phyloP scores from a whole-genome alignment of 2,329 filamentous ascomycete species.

The Coccinonectria pachysandricola region DNA sequence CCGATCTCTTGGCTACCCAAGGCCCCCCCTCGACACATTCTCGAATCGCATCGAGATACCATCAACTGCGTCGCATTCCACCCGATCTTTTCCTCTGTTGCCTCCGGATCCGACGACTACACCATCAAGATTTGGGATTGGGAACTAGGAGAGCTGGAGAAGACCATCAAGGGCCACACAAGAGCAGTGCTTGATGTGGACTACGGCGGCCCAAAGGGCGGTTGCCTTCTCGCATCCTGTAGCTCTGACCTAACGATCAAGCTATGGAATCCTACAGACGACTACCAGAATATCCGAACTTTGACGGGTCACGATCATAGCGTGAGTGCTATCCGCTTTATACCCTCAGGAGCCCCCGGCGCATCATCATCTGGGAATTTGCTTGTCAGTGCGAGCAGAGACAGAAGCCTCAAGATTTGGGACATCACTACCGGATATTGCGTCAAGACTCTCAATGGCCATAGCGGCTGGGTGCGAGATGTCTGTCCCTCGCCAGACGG shows the following conservation, averaged over 20 bases:
- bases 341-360: slow-evolving; percentile 71
- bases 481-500: slow-evolving; percentile 76
- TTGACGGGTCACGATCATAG: slow-evolving; percentile 87
- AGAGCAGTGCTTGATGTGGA: slow-evolving; percentile 82
- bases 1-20: slow-evolving; percentile 80
- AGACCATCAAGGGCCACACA: slow-evolving; percentile 86
- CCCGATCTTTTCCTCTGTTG: slow-evolving; percentile 80
- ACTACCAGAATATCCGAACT: slow-evolving; percentile 92
- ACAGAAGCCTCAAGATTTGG: slow-evolving; percentile 81
- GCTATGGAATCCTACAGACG: slow-evolving; percentile 83
- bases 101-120: slow-evolving; percentile 82
- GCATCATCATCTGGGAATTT: slow-evolving; percentile 73
- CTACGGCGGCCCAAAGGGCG: slow-evolving; percentile 72
- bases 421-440: slow-evolving; percentile 90
- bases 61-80: slow-evolving; percentile 89
- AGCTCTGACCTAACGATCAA: slow-evolving; percentile 89
- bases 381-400: slow-evolving; percentile 75
- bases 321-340: slow-evolving; percentile 79
- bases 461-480: slow-evolving; percentile 85
- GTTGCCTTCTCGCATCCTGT: slow-evolving; percentile 47
- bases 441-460: slow-evolving; percentile 78
- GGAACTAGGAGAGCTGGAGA: slow-evolving; percentile 83
- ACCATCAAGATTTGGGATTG: slow-evolving; percentile 98
- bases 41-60: slow-evolving; percentile 71
- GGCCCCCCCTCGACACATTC: slow-evolving; percentile 66